phyloP scores from a whole-genome alignment of 495 filamentous ascomycete species.

The Tuber melanosporum region DNA sequence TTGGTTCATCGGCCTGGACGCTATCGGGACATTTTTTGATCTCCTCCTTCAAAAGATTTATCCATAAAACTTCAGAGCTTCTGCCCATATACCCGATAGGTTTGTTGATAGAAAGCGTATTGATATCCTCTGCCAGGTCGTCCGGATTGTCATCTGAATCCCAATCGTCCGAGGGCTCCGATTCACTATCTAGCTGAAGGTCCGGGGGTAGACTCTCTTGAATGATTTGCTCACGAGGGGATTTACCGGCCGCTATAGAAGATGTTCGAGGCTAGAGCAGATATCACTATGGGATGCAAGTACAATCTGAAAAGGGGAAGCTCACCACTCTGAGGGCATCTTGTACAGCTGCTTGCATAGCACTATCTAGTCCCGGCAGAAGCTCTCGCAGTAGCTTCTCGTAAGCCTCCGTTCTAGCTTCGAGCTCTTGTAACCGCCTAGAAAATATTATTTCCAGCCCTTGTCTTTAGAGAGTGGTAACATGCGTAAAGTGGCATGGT shows the following conservation, averaged over 20 bases:
- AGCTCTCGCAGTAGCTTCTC: constrained; percentile 17
- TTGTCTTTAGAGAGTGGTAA: neutral
- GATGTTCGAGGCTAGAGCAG: constrained; percentile 6
- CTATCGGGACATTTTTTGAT: constrained; percentile 8
- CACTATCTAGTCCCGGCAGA: constrained; percentile 13
- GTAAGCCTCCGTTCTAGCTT: constrained; percentile 11
- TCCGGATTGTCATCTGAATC: constrained; percentile 13
- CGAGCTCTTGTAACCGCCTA: constrained; percentile 20
- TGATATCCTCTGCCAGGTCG: constrained; percentile 15
- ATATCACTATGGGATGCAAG: neutral
- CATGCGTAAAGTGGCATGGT: neutral
- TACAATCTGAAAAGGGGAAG: neutral
- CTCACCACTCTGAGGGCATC: constrained; percentile 13
- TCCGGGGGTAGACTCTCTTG: constrained; percentile 1
- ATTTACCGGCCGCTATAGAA: neutral
- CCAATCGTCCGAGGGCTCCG: constrained; percentile 8
- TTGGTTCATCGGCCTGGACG: neutral
- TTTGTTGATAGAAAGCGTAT: constrained; percentile 23
- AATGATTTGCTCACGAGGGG: neutral
- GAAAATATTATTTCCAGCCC: neutral
- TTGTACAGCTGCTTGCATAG: neutral
- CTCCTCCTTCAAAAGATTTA: constrained; percentile 7
- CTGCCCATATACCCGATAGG: constrained; percentile 23
- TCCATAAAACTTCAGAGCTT: constrained; percentile 18
- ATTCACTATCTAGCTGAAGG: constrained; percentile 15